Percentiles rank a stretch among this genome's conserved stretches.
These are phyloP conservation scores for Oenanthe sinensis DNA, from an alignment of 129 eudicot species.

Conservation along the genomic window DNA sequence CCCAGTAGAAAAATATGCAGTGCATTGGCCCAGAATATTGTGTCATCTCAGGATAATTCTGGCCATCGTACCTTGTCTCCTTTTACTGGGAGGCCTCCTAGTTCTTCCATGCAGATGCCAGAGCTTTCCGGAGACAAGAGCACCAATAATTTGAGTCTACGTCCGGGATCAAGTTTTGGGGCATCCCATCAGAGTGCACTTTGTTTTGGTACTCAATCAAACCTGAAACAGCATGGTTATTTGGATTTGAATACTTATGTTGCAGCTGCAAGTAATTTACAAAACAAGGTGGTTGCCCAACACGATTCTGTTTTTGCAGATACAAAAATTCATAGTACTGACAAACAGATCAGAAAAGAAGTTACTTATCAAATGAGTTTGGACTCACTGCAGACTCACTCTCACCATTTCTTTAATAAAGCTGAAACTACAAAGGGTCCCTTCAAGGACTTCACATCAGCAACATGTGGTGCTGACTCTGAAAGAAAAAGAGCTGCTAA, in stretches of 20 bases:
- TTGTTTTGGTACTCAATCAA: background rate
- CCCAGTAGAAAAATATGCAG: constrained; percentile 23
- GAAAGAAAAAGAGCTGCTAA: constrained; percentile 16
- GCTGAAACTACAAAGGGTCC: constrained; percentile 20
- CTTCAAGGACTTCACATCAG: constrained; percentile 12
- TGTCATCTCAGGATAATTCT: constrained; percentile 15
- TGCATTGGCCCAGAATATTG: constrained; percentile 14
- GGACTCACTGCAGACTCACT: constrained; percentile 53
- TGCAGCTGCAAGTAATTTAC: background rate
- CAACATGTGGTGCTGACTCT: constrained; percentile 5
- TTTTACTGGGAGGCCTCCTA: constrained; percentile 17
- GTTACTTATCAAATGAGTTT: constrained; percentile 44
- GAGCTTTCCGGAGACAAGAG: constrained; percentile 21
- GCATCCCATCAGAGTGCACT: constrained; percentile 11
- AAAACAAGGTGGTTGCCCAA: background rate
- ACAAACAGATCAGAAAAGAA: constrained; percentile 26
- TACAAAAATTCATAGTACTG: constrained; percentile 22
- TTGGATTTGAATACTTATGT: constrained; percentile 12
- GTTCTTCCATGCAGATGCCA: constrained; percentile 20
- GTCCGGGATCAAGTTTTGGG: constrained; percentile 12
- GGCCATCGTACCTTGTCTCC: constrained; percentile 15
- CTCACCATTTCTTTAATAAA: constrained; percentile 48
- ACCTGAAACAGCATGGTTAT: constrained; percentile 8
- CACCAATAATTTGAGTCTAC: constrained; percentile 14
- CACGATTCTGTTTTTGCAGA: constrained; percentile 6